Percentiles rank a stretch among this genome's conserved stretches.
Conservation (phyloP, 2,329 filamentous ascomycete genomes). For the Fusarium citri region DNA sequence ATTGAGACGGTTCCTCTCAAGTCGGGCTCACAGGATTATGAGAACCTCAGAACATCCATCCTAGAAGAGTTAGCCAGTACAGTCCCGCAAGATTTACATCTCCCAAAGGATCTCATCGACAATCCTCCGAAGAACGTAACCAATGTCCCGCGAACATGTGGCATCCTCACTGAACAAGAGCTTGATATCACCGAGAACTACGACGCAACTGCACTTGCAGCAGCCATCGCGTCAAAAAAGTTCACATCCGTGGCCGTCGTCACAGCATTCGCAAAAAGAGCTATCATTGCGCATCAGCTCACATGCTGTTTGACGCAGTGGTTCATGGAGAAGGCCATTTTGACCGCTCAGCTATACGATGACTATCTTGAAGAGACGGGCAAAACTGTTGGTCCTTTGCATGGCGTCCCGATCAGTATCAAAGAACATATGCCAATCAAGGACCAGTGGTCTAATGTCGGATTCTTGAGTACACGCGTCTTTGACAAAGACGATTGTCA, state of each 20-base stretch:
- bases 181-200: slow-evolving; percentile 61
- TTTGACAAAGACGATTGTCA: slow-evolving; percentile 63
- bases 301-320: slow-evolving; percentile 64
- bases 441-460: slow-evolving; percentile 61
- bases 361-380: slow-evolving; percentile 53
- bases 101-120: slow-evolving; percentile 4
- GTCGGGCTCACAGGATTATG: neutral
- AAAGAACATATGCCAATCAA: slow-evolving; percentile 68
- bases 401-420: slow-evolving; percentile 44
- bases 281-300: slow-evolving; percentile 67
- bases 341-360: slow-evolving; percentile 56
- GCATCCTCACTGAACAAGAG: slow-evolving; percentile 58
- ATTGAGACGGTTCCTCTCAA: neutral
- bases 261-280: slow-evolving; percentile 64
- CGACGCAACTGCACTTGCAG: slow-evolving; percentile 56
- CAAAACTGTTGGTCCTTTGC: slow-evolving; percentile 35
- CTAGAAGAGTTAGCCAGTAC: neutral
- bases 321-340: slow-evolving; percentile 61
- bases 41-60: neutral
- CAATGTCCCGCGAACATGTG: slow-evolving; percentile 45
- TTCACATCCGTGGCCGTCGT: slow-evolving; percentile 55
- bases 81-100: neutral
- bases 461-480: slow-evolving; percentile 62
- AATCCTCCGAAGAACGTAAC: slow-evolving; percentile 34
- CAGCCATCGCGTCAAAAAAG: slow-evolving; percentile 51